These are phyloP conservation scores for Cladophialophora chaetospira DNA, from an alignment of 2,329 filamentous ascomycete genomes.

Conservation along the genomic window DNA sequence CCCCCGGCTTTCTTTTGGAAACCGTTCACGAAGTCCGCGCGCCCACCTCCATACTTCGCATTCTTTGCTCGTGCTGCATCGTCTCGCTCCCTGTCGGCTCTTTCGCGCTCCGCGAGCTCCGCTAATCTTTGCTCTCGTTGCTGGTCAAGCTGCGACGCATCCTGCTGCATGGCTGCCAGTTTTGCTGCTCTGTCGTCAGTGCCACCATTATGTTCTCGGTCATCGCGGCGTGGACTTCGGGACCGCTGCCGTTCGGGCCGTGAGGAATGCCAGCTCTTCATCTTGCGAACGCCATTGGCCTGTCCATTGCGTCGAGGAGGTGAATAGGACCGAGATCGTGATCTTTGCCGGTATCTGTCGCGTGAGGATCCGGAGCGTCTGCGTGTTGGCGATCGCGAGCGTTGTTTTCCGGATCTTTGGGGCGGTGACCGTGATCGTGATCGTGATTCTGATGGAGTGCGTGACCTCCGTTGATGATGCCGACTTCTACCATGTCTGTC, in stretches of 20 bases:
- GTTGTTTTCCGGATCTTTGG: conserved; percentile 39
- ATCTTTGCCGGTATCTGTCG: conserved; percentile 40
- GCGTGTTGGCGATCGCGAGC: conserved; percentile 31
- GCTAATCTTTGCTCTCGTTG: conserved; percentile 69
- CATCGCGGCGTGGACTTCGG: conserved; percentile 25
- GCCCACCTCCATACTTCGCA: conserved; percentile 60
- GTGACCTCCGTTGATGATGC: conserved; percentile 47
- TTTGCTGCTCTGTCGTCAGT: conserved; percentile 66
- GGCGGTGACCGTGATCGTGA: conserved; percentile 28
- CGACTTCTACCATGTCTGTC: conserved; percentile 30
- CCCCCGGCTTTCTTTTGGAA: conserved; percentile 60
- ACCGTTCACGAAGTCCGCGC: conserved; percentile 64
- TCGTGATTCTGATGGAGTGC: conserved; percentile 39
- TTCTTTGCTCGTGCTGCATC: conserved; percentile 62
- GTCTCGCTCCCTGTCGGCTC: conserved; percentile 65
- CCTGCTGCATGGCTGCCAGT: conserved; percentile 72
- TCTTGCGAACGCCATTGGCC: conserved; percentile 38
- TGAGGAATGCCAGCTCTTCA: conserved; percentile 34
- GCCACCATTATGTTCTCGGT: conserved; percentile 22
- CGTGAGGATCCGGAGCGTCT: conserved; percentile 33
- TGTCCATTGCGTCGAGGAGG: conserved; percentile 36
- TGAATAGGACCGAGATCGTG: conserved; percentile 33
- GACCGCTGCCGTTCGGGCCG: conserved; percentile 32
- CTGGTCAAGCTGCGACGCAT: conserved; percentile 68
- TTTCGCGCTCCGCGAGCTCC: conserved; percentile 67